Percentiles rank a stretch among this genome's conserved stretches.
Evolutionary conservation across 1,284 basidiomycete species (phyloP).

Genomic region (Sporisorium reilianum): DNA sequence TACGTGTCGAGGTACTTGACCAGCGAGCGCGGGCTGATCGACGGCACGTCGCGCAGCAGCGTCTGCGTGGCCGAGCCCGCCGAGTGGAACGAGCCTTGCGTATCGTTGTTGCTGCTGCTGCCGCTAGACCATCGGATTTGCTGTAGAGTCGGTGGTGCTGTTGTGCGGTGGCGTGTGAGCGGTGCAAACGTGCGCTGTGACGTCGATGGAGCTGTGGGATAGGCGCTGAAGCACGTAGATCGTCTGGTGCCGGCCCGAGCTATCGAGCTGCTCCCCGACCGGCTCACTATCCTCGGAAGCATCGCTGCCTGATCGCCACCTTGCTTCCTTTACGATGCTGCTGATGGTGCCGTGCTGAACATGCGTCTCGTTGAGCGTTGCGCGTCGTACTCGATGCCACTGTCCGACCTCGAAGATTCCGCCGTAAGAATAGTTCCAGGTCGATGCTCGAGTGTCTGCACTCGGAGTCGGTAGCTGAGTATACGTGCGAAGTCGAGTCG

Average conservation of each 20-base stretch:
- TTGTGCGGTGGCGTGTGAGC: neutral
- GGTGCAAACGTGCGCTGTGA: neutral
- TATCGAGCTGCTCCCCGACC: neutral
- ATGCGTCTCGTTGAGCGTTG: neutral
- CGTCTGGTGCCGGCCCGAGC: neutral
- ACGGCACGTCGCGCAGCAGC: constrained; percentile 17
- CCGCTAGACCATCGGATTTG: constrained; percentile 2
- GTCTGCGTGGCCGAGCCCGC: constrained; percentile 9
- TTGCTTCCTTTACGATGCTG: neutral
- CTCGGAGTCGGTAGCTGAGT: too few relatives aligned
- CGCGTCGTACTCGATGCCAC: too few relatives aligned
- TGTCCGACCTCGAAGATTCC: too few relatives aligned
- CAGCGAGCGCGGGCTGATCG: constrained; percentile 73
- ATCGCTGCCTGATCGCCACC: neutral
- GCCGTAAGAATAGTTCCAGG: too few relatives aligned
- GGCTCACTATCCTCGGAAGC: constrained; percentile 8
- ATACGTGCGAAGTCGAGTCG: too few relatives aligned
- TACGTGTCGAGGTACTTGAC: constrained; percentile 88
- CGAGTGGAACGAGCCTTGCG: constrained; percentile 25
- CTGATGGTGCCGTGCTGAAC: neutral
- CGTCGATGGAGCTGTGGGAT: neutral
- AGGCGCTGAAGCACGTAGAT: neutral
- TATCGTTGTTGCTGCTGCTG: neutral
- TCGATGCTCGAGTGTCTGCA: too few relatives aligned
- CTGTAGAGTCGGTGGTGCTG: neutral